Percentiles rank a stretch among this genome's conserved stretches.
These are phyloP conservation scores for Candida ficus DNA, from an alignment of 805 yeast species.

Conservation along the genomic window DNA sequence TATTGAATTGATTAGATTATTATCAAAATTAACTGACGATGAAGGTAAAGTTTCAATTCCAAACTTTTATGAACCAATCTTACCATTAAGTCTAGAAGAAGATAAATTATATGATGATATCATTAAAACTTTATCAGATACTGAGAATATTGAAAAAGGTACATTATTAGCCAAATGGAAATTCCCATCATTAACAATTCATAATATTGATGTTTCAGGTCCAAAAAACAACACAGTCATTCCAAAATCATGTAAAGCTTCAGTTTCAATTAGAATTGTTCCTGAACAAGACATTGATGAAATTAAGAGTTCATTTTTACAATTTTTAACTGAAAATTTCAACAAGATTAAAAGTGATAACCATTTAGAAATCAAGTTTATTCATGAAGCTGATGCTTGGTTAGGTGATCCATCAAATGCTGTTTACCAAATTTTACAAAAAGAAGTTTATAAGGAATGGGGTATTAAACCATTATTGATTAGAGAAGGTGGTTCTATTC, in stretches of 20 bases:
- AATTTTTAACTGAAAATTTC: slow-evolving; percentile 46
- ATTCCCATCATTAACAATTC: slow-evolving; percentile 83
- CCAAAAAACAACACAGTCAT: slow-evolving; percentile 88
- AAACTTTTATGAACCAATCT: slow-evolving; percentile 64
- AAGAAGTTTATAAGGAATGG: slow-evolving; percentile 70
- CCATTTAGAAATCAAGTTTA: slow-evolving; percentile 50
- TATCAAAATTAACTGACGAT: slow-evolving; percentile 57
- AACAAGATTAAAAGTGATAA: slow-evolving; percentile 52
- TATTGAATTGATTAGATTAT: slow-evolving; percentile 69
- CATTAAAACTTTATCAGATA: slow-evolving; percentile 30
- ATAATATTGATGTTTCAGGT: slow-evolving; percentile 80
- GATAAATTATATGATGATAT: slow-evolving; percentile 57
- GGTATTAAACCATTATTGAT: slow-evolving; percentile 74
- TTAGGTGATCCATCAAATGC: slow-evolving; percentile 77
- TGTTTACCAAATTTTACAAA: slow-evolving; percentile 62
- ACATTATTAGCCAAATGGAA: slow-evolving; percentile 81
- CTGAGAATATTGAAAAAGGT: slow-evolving; percentile 31
- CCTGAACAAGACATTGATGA: slow-evolving; percentile 74
- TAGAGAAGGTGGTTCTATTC: slow-evolving; percentile 96
- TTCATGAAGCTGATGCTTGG: slow-evolving; percentile 95
- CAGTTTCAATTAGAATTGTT: slow-evolving; percentile 78
- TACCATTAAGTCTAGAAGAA: slow-evolving; percentile 54
- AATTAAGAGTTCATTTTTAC: slow-evolving; percentile 46
- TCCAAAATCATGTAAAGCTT: slow-evolving; percentile 73
- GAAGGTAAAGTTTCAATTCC: slow-evolving; percentile 58